Percentiles rank a stretch among this genome's conserved stretches.
Conservation (phyloP, 495 filamentous ascomycete genomes). For the Lophium mytilinum region DNA sequence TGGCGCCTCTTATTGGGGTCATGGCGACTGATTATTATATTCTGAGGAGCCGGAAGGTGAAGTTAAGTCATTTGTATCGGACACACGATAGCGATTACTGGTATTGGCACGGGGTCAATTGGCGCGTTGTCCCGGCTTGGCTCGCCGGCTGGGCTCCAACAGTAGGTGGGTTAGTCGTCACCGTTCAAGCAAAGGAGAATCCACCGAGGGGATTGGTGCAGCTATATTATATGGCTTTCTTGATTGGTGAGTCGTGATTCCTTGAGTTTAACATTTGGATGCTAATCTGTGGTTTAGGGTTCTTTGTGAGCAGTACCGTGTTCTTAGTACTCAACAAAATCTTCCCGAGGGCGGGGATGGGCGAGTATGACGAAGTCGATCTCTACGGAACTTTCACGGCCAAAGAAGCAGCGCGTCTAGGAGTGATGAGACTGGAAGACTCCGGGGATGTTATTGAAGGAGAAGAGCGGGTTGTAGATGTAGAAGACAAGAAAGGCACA, state of each 20-base stretch:
- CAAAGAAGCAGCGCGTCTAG: slow-evolving; percentile 28
- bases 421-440: slow-evolving; percentile 21
- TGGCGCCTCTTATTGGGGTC: background rate
- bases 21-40: slow-evolving; percentile 6
- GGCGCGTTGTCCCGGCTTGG: slow-evolving; percentile 32
- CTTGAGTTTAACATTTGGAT: background rate
- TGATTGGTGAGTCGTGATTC: slow-evolving; percentile 24
- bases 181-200: slow-evolving; percentile 22
- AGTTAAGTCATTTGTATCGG: slow-evolving; percentile 30
- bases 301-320: slow-evolving; percentile 30
- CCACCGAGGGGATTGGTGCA: slow-evolving; percentile 25
- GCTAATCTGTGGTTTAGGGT: slow-evolving; percentile 17
- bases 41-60: slow-evolving; percentile 27
- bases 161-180: slow-evolving; percentile 29
- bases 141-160: slow-evolving; percentile 32
- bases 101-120: slow-evolving; percentile 35
- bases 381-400: slow-evolving; percentile 31
- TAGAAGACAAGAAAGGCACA: too few relatives aligned
- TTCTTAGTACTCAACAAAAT: slow-evolving; percentile 27
- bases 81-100: slow-evolving; percentile 26
- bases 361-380: slow-evolving; percentile 24
- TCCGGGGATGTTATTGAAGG: background rate
- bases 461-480: too few relatives aligned
- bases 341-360: slow-evolving; percentile 30
- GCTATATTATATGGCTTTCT: slow-evolving; percentile 36